phyloP scores from a whole-genome alignment of 495 filamentous ascomycete species.

The Rusavskia elegans region DNA sequence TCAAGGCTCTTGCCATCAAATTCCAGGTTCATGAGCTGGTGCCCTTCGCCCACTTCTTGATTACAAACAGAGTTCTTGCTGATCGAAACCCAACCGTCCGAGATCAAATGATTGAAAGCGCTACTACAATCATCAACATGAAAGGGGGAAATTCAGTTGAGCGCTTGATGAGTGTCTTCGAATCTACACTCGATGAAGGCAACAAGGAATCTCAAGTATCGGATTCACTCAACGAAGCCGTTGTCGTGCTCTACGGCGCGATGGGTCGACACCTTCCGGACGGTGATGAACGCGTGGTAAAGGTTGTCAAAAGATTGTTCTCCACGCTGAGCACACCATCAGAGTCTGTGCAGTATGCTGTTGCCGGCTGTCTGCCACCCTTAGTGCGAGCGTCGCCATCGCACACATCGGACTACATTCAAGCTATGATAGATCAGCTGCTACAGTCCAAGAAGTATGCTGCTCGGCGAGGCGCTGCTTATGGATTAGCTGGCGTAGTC shows the following conservation, averaged over 20 bases:
- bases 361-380: constrained; percentile 83
- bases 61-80: constrained; percentile 66
- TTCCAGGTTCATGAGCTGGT: constrained; percentile 58
- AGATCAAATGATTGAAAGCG: constrained; percentile 84
- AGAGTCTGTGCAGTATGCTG: constrained; percentile 89
- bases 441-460: constrained; percentile 79
- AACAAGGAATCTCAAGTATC: constrained; percentile 61
- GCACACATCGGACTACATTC: constrained; percentile 61
- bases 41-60: constrained; percentile 65
- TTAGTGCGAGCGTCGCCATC: constrained; percentile 66
- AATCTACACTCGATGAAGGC: constrained; percentile 64
- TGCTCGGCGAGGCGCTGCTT: constrained; percentile 78
- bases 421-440: constrained; percentile 63
- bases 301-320: constrained; percentile 70
- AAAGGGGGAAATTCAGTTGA: constrained; percentile 73
- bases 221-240: constrained; percentile 86
- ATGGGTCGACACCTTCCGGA: constrained; percentile 71
- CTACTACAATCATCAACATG: constrained; percentile 59
- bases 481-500: constrained; percentile 83
- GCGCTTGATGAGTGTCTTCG: constrained; percentile 80
- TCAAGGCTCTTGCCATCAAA: constrained; percentile 55
- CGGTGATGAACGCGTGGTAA: constrained; percentile 68
- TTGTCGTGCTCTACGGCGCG: constrained; percentile 92
- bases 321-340: constrained; percentile 86
- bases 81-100: constrained; percentile 65